Evolutionary conservation across 345 rosid genomes (phyloP), one percentile per base, ranked within the genome.

Genomic region (Sonneratia alba): DNA sequence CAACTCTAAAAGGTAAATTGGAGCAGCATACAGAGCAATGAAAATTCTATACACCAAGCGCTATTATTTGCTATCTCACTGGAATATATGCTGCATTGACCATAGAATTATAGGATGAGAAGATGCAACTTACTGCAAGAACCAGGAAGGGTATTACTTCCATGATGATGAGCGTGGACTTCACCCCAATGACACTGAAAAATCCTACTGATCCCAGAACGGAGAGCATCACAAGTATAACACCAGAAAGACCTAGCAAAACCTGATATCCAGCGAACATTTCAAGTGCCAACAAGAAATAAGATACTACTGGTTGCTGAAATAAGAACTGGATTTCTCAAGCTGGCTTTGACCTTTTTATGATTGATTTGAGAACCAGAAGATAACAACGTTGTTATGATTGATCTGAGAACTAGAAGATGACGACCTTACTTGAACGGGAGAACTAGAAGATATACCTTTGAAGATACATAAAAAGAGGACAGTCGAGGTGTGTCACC

Each of bases 101-200:
- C 40, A 56, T 73, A 61, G 56, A 71, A 71, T 48, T 7, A 4
- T 19, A 42, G 49, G 76, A 73, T 64, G 16, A 56, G 61, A 51
- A 37, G 47, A 73, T 65, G 62, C 67, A 66, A 84, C 98, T 92
- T 88, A 94, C 98, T 68, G 98, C 98, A 62, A 94, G 83, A 74
- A 94, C 98, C 81, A 94, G 96, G 82, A 94, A 94, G 61, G 98
- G 97, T 77, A 94, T 90, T 76, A 94, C 98, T 90, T 94, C 97
- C 97, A 94, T 87, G 71, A 94, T 94, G 79, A 94, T 94, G 45
- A 94, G 84, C 14, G 98, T 94, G 24, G 98, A 91, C 76, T 94
- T 89, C 81, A 90, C 93, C 73, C 98, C 98, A 71, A 92, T 75
- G 59, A 96, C 90, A 84, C 98, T 92, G 87, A 90, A 94, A 83